Base-by-base conservation (phyloP, 352 stramenopile species). In the Plasmopara viticola region DNA sequence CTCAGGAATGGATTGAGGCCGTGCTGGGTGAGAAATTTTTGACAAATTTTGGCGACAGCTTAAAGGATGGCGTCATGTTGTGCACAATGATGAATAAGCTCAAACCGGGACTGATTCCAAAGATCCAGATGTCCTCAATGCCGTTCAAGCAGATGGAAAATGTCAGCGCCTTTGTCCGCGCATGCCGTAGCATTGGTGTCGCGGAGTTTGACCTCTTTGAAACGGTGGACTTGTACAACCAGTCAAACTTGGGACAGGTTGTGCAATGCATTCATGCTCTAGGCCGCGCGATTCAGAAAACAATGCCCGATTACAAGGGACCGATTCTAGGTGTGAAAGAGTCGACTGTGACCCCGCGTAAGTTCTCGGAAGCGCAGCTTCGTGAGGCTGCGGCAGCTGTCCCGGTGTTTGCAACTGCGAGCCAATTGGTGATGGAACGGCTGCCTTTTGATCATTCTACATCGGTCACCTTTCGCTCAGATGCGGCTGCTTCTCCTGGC, bases 111-210 rank as follows among this genome's bases (percentile, higher is more conserved):
- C 43, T 73, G 2, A 78, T 89, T 8, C 43, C 64, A 20, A 64
- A 64, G 35, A 85, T 93, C 29, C 72, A 90, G 66, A 71, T 59
- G 14, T 87, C 83, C 2, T 44, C 63, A 5, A 89, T 87, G 68
- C 78, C 79, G 5, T 95, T 96, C 64, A 94, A 91, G 70, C 85
- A 94, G 55, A 95, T 96, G 85, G 86, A 97, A 56, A 97, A 97
- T 58, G 72, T 96, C 43, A 84, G 68, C 7, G 67, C 59, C 47
- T 97, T 96, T 48, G 56, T 97, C 18, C 79, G 74, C 15, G 84
- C 78, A 2, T 94, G 82, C 47, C 74, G 86, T n/a, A 56, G 56
- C 0, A 59, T 95, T 38, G 85, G 86, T n/a, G 88, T 96, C 13
- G 65, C 78, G 1, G 82, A 95, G 58, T 88, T 90, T 53, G 86